Base-by-base conservation (phyloP, 257 asterid species). In the Thymus mandschuricus region DNA sequence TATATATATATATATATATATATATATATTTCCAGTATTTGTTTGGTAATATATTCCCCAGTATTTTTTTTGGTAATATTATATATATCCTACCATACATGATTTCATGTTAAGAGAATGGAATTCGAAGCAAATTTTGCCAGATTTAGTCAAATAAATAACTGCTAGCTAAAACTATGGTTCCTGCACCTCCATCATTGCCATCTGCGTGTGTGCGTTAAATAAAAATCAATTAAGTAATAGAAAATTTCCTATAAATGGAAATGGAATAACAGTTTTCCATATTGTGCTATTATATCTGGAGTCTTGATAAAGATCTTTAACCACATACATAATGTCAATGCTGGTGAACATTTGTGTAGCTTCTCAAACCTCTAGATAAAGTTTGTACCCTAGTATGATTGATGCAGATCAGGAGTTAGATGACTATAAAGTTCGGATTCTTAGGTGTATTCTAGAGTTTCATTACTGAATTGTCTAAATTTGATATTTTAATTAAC, bases 401-500 rank as follows among this genome's bases (percentile, higher is more conserved):
- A 56, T 65, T 51, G 31, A 38, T 73, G 48, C 61, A 27, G 69
- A 69, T 61, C 68, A 65, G 65, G 68, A 66, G 55, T 74, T 63
- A 34, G 65, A 65, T 21, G 38, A 73, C 68, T 50, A 21, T 43
- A 74, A 69, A 43, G 76, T 31, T 76, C 50, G 67, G 60, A 50
- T 73, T 66, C 57, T 29, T 65, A 51, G 10, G 51, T 69, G 51
- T 78, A 34, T 33, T 75, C 8, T 30, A 40, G 50, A 67, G 54
- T 59, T 67, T 15, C 52, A n/a, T 52, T 40, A 33, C 30, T 52
- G 57, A 74, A 33, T 71, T 78, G 69, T 78, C 66, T 70, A 66
- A 52, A 38, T 66, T 43, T 60, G 45, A 76, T 70, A 31, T 63
- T 34, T 51, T 66, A 60, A 64, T 35, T 11, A 62, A 30, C 48